Evolutionary conservation across 2,329 filamentous ascomycete genomes (phyloP).

Genomic region (Fusarium floridanum): DNA sequence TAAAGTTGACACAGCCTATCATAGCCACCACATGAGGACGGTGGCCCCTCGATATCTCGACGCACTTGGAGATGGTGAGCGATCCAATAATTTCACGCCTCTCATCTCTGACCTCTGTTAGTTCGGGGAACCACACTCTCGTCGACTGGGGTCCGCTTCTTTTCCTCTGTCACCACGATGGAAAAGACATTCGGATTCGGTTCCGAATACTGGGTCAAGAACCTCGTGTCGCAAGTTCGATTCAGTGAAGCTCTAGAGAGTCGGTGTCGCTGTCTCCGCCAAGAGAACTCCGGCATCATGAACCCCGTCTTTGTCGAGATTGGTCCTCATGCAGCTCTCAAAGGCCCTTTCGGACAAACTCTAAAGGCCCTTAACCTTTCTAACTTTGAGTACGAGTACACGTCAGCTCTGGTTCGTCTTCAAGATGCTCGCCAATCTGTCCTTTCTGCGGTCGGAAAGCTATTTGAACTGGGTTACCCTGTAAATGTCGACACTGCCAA

Average conservation of each 20-base stretch:
- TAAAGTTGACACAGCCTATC: slow-evolving; percentile 56
- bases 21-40: slow-evolving; percentile 55
- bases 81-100: too few species aligned
- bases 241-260: slow-evolving; percentile 17
- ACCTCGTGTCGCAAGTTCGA: slow-evolving; percentile 31
- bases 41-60: slow-evolving; percentile 21
- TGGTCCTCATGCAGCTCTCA: slow-evolving; percentile 56
- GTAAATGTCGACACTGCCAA: slow-evolving; percentile 12
- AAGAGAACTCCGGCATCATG: neutral
- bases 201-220: slow-evolving; percentile 41
- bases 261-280: slow-evolving; percentile 16
- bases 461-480: slow-evolving; percentile 9
- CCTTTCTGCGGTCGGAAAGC: neutral
- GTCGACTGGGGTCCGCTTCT: slow-evolving; percentile 4
- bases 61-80: neutral
- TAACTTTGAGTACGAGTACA: slow-evolving; percentile 13
- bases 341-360: slow-evolving; percentile 54
- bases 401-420: slow-evolving; percentile 43
- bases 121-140: neutral
- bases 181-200: slow-evolving; percentile 9
- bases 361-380: slow-evolving; percentile 4
- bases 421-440: neutral
- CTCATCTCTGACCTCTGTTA: neutral
- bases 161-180: slow-evolving; percentile 7
- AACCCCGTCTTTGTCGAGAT: slow-evolving; percentile 47